Evolutionary conservation across 192 early-diverging fungal genomes (phyloP).

Genomic region (Backusella luteola): DNA sequence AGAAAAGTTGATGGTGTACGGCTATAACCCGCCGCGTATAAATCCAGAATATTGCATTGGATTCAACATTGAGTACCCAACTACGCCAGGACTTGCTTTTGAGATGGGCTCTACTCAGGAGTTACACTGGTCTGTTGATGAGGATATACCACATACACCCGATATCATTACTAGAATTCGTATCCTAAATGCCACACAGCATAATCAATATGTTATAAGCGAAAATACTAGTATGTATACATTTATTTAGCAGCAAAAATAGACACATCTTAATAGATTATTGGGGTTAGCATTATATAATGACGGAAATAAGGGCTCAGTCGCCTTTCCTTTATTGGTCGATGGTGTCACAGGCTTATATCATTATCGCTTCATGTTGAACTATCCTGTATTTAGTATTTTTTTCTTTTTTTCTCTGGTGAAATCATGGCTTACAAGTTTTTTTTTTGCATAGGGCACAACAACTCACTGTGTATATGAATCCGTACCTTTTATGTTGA

Average conservation of each 20-base stretch:
- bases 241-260: neutral
- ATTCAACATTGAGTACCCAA: conserved; percentile 29
- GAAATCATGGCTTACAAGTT: neutral
- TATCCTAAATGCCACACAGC: conserved; percentile 35
- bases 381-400: conserved; percentile 24
- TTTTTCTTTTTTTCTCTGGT: neutral
- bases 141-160: conserved; percentile 23
- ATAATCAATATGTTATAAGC: conserved; percentile 35
- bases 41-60: conserved; percentile 36
- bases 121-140: conserved; percentile 30
- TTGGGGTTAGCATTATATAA: conserved; percentile 22
- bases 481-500: conserved; percentile 35
- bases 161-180: conserved; percentile 39
- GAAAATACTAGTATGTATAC: conserved; percentile 30
- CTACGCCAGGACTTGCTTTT: conserved; percentile 30
- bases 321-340: conserved; percentile 17
- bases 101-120: conserved; percentile 25
- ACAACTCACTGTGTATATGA: conserved; percentile 33
- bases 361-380: conserved; percentile 39
- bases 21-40: conserved; percentile 37
- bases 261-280: neutral
- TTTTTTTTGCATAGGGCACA: conserved; percentile 18
- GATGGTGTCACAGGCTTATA: conserved; percentile 31
- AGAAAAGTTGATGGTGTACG: conserved; percentile 31
- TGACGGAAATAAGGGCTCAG: conserved; percentile 20